Evolutionary conservation across 805 yeast genomes (phyloP), one percentile per base, ranked within the genome.

Genomic region (Cyberlindnera sargentensis): DNA sequence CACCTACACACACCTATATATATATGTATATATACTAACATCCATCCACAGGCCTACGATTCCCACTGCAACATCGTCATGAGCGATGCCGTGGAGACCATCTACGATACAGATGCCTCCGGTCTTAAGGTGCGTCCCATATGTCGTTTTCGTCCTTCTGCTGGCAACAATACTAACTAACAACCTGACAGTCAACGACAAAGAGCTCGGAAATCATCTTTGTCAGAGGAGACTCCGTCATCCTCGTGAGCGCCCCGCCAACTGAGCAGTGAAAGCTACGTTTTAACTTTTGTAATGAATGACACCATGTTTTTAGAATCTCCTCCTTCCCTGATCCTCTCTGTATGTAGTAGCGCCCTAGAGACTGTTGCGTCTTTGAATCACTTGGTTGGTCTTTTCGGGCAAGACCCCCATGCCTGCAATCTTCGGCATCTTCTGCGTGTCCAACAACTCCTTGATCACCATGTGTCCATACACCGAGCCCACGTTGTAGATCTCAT

Each of bases 171-270:
- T 6, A 26, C 11, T 3, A 29, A 36, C 33, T 36, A 20, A 36
- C 39, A 3, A 11, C 8, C 5, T 10, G 5, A 15, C 26, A 36
- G 15, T 41, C 48, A 31, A 44, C 34, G 25, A 71, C 71, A 24
- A 84, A 80, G 57, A 73, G 74, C 48, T 75, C 88, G 15, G 96
- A 87, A 44, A 86, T 93, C 89, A 80, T 93, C 36, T 91, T 91
- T 66, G 90, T 93, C 11, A 82, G 99, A 68, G 99, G 99, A n/a
- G 99, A 93, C 65, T 81, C 95, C 3, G 98, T 93, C 36, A 87
- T 95, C 40, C 73, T 90, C 53, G 82, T 93, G 42, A 80, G 35
- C 30, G 30, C 30, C 9, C 24, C 41, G 5, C 41, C 41, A 38
- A 10, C 36, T 5, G 35, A 38, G 24, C 34, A 38, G 25, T 38